Evolutionary conservation across 2,329 filamentous ascomycete species (phyloP), one percentile per base, ranked within the genome.

Genomic region (Aureobasidium subglaciale): DNA sequence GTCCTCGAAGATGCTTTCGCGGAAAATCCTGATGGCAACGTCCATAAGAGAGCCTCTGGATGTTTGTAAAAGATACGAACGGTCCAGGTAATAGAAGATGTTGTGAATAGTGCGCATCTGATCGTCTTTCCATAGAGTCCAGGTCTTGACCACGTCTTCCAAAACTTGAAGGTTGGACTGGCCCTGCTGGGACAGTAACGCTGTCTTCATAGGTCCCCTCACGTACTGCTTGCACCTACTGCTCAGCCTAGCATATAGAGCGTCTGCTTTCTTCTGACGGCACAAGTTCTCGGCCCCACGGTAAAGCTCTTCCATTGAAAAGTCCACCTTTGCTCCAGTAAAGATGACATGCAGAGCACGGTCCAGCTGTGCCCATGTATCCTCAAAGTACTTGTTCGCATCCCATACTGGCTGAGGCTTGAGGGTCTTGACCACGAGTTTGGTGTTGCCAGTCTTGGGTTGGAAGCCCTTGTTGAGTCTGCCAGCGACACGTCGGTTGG

Each of bases 361-460:
- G 56, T 88, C 83, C 5, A 97, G 76, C 67, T 95, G 86, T 37
- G 74, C 72, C 82, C 87, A 88, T 3, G 84, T 86, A 64, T 84
- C 83, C 37, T 84, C 77, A 63, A 95, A 89, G 73, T 96, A 97
- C 60, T 82, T 78, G 59, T 87, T 83, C 18, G 87, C 81, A 63
- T 90, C 82, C 55, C 81, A 76, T 57, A 79, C 78, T n/a, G 80
- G 73, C 16, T 78, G 78, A 1, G 81, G 79, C 58, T 86, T 84
- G 60, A 96, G 79, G 68, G 96, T 97, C 80, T 96, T 96, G 64
- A 99, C 88, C n/a, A 92, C 82, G 42, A 99, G 80, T 71, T 87
- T 91, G 76, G 87, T 91, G 18, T 89, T 85, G 29, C 90, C 90
- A 10, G 79, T 77, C 64, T 88, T 83, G 11, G 89, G 85, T 62